Evolutionary conservation across 1,284 basidiomycete species (phyloP), one percentile per base, ranked within the genome.

Genomic region (Tetrapyrgos nigripes): DNA sequence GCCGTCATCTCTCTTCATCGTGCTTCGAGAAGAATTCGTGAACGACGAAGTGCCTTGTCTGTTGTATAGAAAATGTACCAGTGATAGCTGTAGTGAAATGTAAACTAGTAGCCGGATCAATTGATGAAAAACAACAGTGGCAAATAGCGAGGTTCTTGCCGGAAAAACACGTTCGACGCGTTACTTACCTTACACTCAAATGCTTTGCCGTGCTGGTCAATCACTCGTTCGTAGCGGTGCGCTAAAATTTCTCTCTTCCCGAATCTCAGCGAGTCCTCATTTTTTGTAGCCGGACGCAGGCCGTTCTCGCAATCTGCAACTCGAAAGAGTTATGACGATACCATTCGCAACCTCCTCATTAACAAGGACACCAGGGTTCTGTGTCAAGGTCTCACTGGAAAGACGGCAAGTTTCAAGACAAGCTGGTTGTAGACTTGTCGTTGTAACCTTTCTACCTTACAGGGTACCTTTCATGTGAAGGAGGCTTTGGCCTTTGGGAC

Each of bases 381-480:
- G 61, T 93, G 93, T 69, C 95, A 97, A 75, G 95, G 95, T 52
- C 91, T 97, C 73, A 98, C 96, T 46, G 97, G 97, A 75, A 98
- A 98, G 89, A 99, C 97, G 62, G 96, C 94, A 66, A 69, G 90
- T 72, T 37, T 28, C 29, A 29, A 33, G 37, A 9, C 23, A 21
- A 43, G 26, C n/a, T n/a, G 10, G 8, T 14, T 33, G 31, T 8
- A 33, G 31, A 8, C 9, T 8, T 26, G 31, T 21, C 27, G 14
- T 40, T 50, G 37, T 31, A 54, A 49, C 52, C 40, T 19, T 43
- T 10, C 44, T 50, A 55, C 27, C 55, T 13, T 57, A 27, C 66
- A 98, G 96, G 97, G 91, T 68, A 98, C 97, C 67, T 99, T 99
- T 87, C 97, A 99, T 83, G 89, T 89, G 64, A 91, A 87, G 73